These are phyloP conservation scores for Ophiocordyceps camponoti-saundersi DNA, from an alignment of 2,329 filamentous ascomycete genomes.

Conservation along the genomic window DNA sequence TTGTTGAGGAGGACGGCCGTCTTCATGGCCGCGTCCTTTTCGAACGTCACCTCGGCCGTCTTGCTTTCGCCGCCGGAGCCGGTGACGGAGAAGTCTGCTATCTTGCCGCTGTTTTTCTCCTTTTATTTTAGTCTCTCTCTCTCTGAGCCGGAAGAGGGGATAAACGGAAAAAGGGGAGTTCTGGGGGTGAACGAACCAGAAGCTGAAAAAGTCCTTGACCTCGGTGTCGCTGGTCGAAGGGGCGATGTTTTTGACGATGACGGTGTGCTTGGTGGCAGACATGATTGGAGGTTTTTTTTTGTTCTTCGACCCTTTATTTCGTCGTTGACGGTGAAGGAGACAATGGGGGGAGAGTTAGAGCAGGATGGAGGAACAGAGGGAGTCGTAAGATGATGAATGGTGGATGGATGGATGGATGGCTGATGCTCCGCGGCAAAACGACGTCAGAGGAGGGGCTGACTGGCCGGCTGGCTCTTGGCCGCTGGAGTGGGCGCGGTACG, in stretches of 20 bases:
- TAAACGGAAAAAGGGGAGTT: no score
- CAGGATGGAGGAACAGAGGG: not conserved
- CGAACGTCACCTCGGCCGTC: constrained; percentile 83
- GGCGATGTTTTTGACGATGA: constrained; percentile 83
- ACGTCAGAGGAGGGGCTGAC: not conserved
- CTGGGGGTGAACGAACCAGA: constrained; percentile 46
- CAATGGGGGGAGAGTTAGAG: not conserved
- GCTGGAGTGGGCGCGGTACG: not conserved
- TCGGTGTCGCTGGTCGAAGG: constrained; percentile 71
- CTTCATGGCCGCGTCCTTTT: constrained; percentile 92
- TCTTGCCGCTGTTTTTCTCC: constrained; percentile 58
- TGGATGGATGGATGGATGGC: no score
- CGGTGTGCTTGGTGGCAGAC: constrained; percentile 14
- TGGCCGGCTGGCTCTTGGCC: not conserved
- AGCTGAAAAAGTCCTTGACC: constrained; percentile 93
- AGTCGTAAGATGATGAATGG: not conserved
- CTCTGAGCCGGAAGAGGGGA: no score
- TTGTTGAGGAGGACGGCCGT: constrained; percentile 94
- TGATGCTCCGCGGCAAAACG: not conserved
- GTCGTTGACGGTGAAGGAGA: not conserved
- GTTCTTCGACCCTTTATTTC: not conserved
- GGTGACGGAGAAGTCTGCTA: constrained; percentile 64
- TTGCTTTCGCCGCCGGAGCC: constrained; percentile 51
- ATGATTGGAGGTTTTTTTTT: not conserved
- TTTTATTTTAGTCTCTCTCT: not conserved